Evolutionary conservation across 495 filamentous ascomycete species (phyloP).

Genomic region (Penicillium maclennaniae): DNA sequence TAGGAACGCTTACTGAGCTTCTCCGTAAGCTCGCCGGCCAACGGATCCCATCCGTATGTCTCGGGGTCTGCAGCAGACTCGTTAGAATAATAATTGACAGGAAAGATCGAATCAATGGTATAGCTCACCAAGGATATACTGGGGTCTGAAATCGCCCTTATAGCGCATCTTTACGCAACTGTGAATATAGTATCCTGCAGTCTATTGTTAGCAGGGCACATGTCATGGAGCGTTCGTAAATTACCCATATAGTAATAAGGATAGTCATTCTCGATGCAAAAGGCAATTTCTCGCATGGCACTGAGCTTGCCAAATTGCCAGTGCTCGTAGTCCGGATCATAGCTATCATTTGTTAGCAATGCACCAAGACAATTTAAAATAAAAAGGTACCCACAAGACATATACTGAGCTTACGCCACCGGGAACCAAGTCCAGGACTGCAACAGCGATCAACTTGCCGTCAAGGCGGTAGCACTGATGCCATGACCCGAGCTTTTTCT

Average conservation of each 20-base stretch:
- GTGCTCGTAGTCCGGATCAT: constrained; percentile 75
- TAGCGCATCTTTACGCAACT: constrained; percentile 78
- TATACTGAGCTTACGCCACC: constrained; percentile 90
- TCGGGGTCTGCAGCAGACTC: constrained; percentile 57
- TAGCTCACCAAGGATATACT: constrained; percentile 65
- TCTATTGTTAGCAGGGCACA: neutral
- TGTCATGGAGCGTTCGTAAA: constrained; percentile 6
- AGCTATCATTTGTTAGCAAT: constrained; percentile 33
- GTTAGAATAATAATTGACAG: neutral
- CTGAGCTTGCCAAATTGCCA: constrained; percentile 86
- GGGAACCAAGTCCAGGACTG: constrained; percentile 84
- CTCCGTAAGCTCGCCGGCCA: constrained; percentile 62
- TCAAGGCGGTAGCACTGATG: constrained; percentile 95
- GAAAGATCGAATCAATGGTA: neutral
- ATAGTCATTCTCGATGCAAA: constrained; percentile 74
- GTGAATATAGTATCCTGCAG: constrained; percentile 65
- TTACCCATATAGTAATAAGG: constrained; percentile 72
- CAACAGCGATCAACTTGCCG: constrained; percentile 81
- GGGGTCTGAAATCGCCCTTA: constrained; percentile 82
- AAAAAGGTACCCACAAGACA: constrained; percentile 58
- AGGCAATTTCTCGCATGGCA: constrained; percentile 76
- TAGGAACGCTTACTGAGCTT: constrained; percentile 65
- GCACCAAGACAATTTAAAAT: neutral
- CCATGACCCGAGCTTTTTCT: constrained; percentile 75
- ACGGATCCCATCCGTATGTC: constrained; percentile 66